Evolutionary conservation across 2,329 filamentous ascomycete genomes (phyloP).

Genomic region (Arthrocladium fulminans): DNA sequence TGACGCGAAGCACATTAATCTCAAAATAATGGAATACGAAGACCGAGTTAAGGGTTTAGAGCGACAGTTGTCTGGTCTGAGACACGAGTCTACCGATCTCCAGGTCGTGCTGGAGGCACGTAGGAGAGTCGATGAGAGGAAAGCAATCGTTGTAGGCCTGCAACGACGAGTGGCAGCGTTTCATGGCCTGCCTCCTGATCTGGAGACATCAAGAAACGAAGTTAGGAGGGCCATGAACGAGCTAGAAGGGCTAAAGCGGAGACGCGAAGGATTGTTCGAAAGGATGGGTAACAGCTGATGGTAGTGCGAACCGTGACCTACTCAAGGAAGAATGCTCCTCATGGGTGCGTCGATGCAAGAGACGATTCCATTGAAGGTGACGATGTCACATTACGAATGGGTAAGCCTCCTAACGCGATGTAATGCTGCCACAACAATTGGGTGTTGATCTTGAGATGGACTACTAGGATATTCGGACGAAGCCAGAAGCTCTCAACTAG

Average conservation of each 20-base stretch:
- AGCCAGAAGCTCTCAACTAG: neutral
- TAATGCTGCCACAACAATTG: too few species aligned
- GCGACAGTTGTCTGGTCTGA: conserved; percentile 18
- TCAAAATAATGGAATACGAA: conserved; percentile 59
- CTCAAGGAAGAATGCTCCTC: too few species aligned
- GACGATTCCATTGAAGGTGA: too few species aligned
- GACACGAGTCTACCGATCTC: neutral
- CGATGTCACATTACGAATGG: too few species aligned
- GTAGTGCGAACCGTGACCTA: conserved; percentile 7
- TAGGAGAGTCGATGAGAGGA: conserved; percentile 33
- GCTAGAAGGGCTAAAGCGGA: conserved; percentile 51
- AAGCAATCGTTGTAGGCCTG: conserved; percentile 50
- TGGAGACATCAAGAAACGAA: conserved; percentile 58
- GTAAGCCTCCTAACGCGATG: too few species aligned
- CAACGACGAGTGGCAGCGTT: conserved; percentile 57
- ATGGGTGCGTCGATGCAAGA: too few species aligned
- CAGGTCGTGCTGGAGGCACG: conserved; percentile 15
- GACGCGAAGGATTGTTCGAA: conserved; percentile 69
- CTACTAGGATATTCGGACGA: too few species aligned
- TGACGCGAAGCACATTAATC: conserved; percentile 56
- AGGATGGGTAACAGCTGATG: conserved; percentile 23
- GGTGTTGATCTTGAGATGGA: too few species aligned
- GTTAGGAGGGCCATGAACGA: conserved; percentile 59
- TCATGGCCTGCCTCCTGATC: conserved; percentile 62
- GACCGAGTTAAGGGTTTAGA: conserved; percentile 43